Evolutionary conservation across 108 stramenopile genomes (phyloP).

Genomic region (Aurantiochytrium sp.): DNA sequence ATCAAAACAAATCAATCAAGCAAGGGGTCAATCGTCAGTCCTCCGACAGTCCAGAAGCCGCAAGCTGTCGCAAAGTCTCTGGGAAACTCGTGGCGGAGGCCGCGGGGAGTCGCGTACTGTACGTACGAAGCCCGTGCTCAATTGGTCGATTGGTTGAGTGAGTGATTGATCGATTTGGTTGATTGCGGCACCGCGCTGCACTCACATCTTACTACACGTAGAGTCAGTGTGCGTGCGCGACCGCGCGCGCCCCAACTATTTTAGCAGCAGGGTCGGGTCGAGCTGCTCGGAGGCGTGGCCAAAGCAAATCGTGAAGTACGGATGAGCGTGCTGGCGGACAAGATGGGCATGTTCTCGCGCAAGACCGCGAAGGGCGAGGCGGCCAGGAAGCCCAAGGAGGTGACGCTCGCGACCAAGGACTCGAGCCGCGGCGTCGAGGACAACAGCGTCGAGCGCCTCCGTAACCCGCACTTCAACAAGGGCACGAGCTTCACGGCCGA

Average conservation of each 20-base stretch:
- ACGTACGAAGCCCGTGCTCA: neutral
- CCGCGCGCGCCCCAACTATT: neutral
- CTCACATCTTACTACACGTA: neutral
- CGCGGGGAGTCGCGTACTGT: neutral
- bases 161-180: neutral
- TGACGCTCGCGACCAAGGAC: neutral
- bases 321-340: neutral
- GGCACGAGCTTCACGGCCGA: constrained; percentile 28
- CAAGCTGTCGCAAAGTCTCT: neutral
- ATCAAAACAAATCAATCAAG: too few relatives aligned
- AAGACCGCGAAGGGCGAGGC: neutral
- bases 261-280: neutral
- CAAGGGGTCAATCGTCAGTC: too few relatives aligned
- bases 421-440: neutral
- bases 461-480: constrained; percentile 37
- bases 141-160: neutral
- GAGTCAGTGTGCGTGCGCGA: neutral
- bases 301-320: too few relatives aligned
- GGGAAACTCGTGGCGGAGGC: neutral
- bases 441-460: neutral
- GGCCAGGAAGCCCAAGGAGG: neutral
- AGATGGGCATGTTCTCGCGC: neutral
- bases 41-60: neutral
- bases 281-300: too few relatives aligned
- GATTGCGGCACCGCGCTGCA: neutral